These are phyloP conservation scores for Leccinum rimulosum DNA, from an alignment of 768 basidiomycete species.

Conservation along the genomic window DNA sequence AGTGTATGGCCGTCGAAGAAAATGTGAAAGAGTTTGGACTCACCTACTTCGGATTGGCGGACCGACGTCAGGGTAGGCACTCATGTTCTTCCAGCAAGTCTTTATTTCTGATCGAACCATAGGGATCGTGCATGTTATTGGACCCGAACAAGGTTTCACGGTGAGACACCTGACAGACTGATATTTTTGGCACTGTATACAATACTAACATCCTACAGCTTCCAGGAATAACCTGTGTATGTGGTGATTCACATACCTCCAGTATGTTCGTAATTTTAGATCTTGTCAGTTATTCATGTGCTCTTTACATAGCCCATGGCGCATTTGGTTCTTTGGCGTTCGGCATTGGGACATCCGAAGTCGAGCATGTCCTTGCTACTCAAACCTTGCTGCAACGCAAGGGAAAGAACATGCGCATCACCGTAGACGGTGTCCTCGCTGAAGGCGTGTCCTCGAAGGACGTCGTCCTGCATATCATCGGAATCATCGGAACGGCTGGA, in stretches of 20 bases:
- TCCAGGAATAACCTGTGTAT: slow-evolving; percentile 80
- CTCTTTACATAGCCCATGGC: slow-evolving; percentile 62
- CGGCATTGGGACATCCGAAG: slow-evolving; percentile 91
- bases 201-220: slow-evolving; percentile 39
- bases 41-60: slow-evolving; percentile 89
- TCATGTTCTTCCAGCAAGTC: not conserved
- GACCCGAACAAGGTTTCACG: slow-evolving; percentile 93
- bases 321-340: slow-evolving; percentile 92
- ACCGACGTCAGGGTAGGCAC: slow-evolving; percentile 74
- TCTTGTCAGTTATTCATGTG: slow-evolving; percentile 1
- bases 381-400: slow-evolving; percentile 87
- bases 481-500: slow-evolving; percentile 89
- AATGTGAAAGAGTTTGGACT: slow-evolving; percentile 91
- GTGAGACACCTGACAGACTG: slow-evolving; percentile 34
- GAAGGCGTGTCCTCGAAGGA: slow-evolving; percentile 90
- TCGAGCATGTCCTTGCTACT: slow-evolving; percentile 91
- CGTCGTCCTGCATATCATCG: slow-evolving; percentile 88
- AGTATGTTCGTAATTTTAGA: slow-evolving; percentile 46
- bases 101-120: slow-evolving; percentile 18
- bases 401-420: slow-evolving; percentile 90
- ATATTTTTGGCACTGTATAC: not conserved
- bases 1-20: slow-evolving; percentile 79
- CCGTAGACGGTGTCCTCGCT: slow-evolving; percentile 75
- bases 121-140: slow-evolving; percentile 89
- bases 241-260: slow-evolving; percentile 92